phyloP scores from a whole-genome alignment of 2,329 filamentous ascomycete genomes.

The Trichoderma semiorbis region DNA sequence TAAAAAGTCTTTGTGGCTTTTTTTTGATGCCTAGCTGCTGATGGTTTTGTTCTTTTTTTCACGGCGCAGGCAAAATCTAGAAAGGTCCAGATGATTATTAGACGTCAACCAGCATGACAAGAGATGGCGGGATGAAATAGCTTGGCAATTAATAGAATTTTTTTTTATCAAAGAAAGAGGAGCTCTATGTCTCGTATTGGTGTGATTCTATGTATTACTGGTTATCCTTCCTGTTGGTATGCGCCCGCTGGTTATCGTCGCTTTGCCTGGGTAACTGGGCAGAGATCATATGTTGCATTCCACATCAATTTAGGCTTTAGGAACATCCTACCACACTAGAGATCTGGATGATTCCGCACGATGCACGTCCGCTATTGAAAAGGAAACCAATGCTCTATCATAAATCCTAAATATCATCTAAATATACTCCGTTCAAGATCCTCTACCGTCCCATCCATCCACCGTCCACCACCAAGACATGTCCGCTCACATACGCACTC shows the following conservation, averaged over 20 bases:
- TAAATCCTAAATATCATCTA: background rate
- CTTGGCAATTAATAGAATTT: background rate
- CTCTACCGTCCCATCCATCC: slow-evolving; percentile 84
- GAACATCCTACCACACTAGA: background rate
- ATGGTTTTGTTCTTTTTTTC: slow-evolving; percentile 7
- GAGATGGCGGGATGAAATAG: background rate
- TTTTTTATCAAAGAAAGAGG: background rate
- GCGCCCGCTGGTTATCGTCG: background rate
- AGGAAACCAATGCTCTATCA: background rate
- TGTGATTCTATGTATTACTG: background rate
- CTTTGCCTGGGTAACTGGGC: background rate
- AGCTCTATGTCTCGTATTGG: background rate
- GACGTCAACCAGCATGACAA: slow-evolving; percentile 6
- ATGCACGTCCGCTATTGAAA: background rate
- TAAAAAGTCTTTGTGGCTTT: background rate
- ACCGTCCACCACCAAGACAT: slow-evolving; percentile 80
- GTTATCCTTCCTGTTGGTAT: background rate
- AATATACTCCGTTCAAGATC: background rate
- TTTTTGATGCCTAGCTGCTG: slow-evolving; percentile 14
- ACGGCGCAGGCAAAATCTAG: slow-evolving; percentile 19
- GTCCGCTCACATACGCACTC: slow-evolving; percentile 78
- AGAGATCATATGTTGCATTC: background rate
- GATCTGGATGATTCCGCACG: background rate
- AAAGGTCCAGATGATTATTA: slow-evolving; percentile 4
- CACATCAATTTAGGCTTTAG: background rate